Conservation (phyloP, 805 yeast genomes). For the Metschnikowia sp. region DNA sequence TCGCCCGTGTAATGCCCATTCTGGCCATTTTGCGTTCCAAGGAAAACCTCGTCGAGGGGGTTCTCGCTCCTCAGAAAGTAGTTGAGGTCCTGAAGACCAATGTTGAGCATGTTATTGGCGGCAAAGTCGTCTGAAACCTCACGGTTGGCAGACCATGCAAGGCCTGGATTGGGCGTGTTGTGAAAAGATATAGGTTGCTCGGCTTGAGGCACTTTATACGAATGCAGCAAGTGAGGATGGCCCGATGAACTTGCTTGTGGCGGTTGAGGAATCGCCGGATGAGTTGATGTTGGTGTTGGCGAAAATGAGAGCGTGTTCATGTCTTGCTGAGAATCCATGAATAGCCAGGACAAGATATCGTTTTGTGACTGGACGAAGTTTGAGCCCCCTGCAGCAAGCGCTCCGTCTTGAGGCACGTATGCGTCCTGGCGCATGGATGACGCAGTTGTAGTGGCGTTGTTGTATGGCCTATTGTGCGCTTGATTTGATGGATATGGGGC, state of each 20-base stretch:
- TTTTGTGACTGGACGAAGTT: slow-evolving; percentile 27
- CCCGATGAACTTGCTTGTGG: not conserved
- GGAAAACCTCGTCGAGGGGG: slow-evolving; percentile 37
- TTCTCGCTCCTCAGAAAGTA: slow-evolving; percentile 35
- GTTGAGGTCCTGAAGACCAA: slow-evolving; percentile 36
- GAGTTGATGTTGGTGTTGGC: slow-evolving; percentile 1
- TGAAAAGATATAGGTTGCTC: no score
- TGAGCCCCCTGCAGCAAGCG: not conserved
- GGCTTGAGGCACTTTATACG: not conserved
- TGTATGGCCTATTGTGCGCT: no score
- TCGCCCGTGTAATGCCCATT: slow-evolving; percentile 3
- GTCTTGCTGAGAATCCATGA: slow-evolving; percentile 10
- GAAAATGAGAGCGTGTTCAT: not conserved
- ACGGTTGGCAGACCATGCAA: not conserved
- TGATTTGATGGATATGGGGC: no score
- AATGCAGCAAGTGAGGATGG: not conserved
- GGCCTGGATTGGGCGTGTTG: not conserved
- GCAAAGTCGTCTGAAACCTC: not conserved
- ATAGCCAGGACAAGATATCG: slow-evolving; percentile 39
- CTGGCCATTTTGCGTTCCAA: slow-evolving; percentile 11
- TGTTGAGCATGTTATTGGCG: slow-evolving; percentile 12
- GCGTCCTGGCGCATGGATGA: no score
- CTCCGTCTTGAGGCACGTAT: no score
- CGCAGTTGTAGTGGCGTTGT: no score
- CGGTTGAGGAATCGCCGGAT: not conserved